phyloP scores from a whole-genome alignment of 2,329 filamentous ascomycete species.

The Clarireedia monteithiana region DNA sequence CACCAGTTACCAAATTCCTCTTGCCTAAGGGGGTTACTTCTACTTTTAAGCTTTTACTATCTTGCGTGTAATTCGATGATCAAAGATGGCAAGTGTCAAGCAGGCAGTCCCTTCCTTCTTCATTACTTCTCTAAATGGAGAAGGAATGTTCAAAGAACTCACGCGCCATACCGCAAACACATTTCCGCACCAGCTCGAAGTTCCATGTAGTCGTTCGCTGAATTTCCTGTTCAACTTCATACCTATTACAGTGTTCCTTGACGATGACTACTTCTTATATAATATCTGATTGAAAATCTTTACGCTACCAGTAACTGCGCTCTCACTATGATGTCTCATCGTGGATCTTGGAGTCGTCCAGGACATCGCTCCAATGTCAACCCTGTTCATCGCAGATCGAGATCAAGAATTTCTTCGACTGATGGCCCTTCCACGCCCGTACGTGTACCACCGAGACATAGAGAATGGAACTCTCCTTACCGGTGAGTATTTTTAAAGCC shows the following conservation, averaged over 20 bases:
- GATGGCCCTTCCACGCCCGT: not conserved
- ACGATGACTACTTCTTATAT: not conserved
- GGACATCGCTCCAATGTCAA: not conserved
- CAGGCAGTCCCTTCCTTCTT: not conserved
- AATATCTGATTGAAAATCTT: conserved; percentile 1
- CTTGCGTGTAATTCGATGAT: not conserved
- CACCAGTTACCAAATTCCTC: no score
- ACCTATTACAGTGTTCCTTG: not conserved
- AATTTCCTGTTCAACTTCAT: not conserved
- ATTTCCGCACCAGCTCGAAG: not conserved
- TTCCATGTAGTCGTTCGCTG: not conserved
- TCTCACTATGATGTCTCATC: not conserved
- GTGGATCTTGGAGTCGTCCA: conserved; percentile 1
- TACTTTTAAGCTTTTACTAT: not conserved
- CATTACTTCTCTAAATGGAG: not conserved
- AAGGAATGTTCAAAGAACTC: not conserved
- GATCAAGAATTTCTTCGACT: conserved; percentile 1
- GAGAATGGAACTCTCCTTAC: not conserved
- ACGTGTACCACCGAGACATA: not conserved
- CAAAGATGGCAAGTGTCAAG: conserved; percentile 1
- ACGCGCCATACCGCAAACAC: not conserved
- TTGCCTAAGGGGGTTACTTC: not conserved
- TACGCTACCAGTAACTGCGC: not conserved
- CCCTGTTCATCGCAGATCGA: not conserved
- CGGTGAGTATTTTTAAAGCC: not conserved